A percentile compares a stretch with the other conserved stretches of the same genome.
phyloP scores from a whole-genome alignment of 1,284 basidiomycete species.

The Trichosporon ovoides region DNA sequence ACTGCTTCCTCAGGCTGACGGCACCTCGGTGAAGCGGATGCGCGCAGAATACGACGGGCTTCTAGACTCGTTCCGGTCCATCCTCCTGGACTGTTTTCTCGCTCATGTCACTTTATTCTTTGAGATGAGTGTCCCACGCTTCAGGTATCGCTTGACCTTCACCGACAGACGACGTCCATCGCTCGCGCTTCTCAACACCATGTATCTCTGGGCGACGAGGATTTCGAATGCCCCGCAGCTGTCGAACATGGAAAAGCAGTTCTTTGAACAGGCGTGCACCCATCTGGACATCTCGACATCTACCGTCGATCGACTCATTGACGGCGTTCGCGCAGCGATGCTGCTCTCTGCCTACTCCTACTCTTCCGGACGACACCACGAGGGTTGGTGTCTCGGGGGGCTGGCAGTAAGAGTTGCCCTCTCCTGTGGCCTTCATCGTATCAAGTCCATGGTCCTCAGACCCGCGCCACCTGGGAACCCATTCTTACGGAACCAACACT shows the following conservation, averaged over 20 bases:
- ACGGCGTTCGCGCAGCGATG: constrained; percentile 39
- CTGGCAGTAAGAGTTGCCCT: constrained; percentile 32
- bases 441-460: constrained; percentile 28
- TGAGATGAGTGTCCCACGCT: constrained; percentile 43
- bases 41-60: constrained; percentile 35
- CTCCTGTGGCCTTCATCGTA: constrained; percentile 43
- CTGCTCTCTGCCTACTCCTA: constrained; percentile 38
- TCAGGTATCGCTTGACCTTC: constrained; percentile 40
- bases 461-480: constrained; percentile 24
- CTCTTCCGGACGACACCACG: constrained; percentile 40
- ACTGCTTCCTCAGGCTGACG: neutral
- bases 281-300: constrained; percentile 35
- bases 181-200: constrained; percentile 40
- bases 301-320: constrained; percentile 39
- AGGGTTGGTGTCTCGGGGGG: constrained; percentile 41
- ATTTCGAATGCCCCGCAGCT: constrained; percentile 35
- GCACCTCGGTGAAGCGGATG: constrained; percentile 11
- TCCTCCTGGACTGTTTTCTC: constrained; percentile 39
- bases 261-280: constrained; percentile 33
- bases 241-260: constrained; percentile 33
- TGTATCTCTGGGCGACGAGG: constrained; percentile 46
- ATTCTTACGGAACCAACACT: constrained; percentile 32
- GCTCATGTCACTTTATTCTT: constrained; percentile 39
- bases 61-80: constrained; percentile 28
- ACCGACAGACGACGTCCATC: constrained; percentile 36